Percentiles rank a stretch among this genome's conserved stretches.
Evolutionary conservation across 2,329 filamentous ascomycete species (phyloP).

Genomic region (Aspergillus flavus): DNA sequence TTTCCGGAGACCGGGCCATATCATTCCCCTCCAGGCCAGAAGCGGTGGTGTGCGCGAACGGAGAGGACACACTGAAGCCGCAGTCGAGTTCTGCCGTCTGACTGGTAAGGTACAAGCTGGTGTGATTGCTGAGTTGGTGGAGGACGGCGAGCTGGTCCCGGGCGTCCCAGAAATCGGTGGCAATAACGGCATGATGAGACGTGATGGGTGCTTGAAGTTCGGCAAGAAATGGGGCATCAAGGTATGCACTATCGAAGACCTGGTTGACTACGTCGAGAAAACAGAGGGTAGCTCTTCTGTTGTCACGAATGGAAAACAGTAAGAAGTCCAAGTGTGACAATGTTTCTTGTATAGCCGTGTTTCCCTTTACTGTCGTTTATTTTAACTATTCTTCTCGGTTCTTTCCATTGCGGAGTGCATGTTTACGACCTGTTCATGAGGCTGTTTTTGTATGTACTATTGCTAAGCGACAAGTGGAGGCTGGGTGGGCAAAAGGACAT

Average conservation of each 20-base stretch:
- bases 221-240: conserved; percentile 85
- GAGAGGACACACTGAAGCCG: conserved; percentile 89
- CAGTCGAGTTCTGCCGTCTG: conserved; percentile 83
- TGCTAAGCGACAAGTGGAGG: background rate
- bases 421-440: background rate
- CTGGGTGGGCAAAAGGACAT: background rate
- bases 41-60: conserved; percentile 79
- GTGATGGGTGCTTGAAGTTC: conserved; percentile 86
- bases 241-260: conserved; percentile 92
- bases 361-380: background rate
- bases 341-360: conserved; percentile 5
- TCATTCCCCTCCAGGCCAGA: conserved; percentile 79
- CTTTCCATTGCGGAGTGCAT: conserved; percentile 8
- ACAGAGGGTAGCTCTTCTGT: conserved; percentile 57
- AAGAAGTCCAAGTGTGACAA: conserved; percentile 12
- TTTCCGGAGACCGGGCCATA: conserved; percentile 84
- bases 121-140: conserved; percentile 90
- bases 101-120: conserved; percentile 75
- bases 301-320: conserved; percentile 40
- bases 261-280: conserved; percentile 78
- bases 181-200: conserved; percentile 82
- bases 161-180: conserved; percentile 67
- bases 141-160: conserved; percentile 73
- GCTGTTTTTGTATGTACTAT: conserved; percentile 1
- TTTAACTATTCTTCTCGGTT: background rate